Base-by-base conservation (phyloP, 148 eudicot species). In the Vaccinium vitisidaea region DNA sequence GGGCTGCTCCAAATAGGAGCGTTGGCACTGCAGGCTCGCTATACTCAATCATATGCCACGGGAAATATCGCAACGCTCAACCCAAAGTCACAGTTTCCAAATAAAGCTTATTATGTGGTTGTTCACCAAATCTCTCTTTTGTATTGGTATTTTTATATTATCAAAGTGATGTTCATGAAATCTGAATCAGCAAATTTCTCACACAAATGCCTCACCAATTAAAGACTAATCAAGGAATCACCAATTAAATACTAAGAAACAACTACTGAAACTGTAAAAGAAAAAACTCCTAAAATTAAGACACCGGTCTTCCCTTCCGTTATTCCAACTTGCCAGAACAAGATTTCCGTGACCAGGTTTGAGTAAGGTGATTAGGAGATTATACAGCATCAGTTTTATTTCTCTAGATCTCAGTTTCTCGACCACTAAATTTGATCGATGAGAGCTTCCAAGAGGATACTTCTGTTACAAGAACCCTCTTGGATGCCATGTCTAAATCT, bases 1-100 rank as follows among this genome's bases (percentile, higher is more conserved):
- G 92, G 50, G 98, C 99, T 15, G 93, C 98, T 83, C 98, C 99
- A 70, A 92, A 96, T 16, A 94, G 69, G 85, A 89, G 92, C 76
- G 97, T 88, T 6, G 98, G 95, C 61, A 92, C 99, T 96, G 97
- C 91, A 91, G 80, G 86, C 83, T 19, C 54, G 50, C 39, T 32
- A 88, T 81, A 81, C 77, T 56, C 14, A 59, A 63, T 18, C 32
- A 30, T 30, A 30, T 30, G 32, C 32, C 32, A 30, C 32, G 32
- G 32, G 32, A 30, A 30, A 30, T 30, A 1, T 30, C 32, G 32
- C 32, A 30, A 30, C 1, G 32, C 1, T 30, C 1, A 30, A 30
- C 32, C 32, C 32, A 1, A 30, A 30, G 1, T 30, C 32, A 30
- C 32, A 30, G 32, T 30, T 30, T 30, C 32, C 32, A 30, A 30